Evolutionary conservation across 495 filamentous ascomycete genomes (phyloP), one percentile per base, ranked within the genome.

Genomic region (Daldinia vernicosa): DNA sequence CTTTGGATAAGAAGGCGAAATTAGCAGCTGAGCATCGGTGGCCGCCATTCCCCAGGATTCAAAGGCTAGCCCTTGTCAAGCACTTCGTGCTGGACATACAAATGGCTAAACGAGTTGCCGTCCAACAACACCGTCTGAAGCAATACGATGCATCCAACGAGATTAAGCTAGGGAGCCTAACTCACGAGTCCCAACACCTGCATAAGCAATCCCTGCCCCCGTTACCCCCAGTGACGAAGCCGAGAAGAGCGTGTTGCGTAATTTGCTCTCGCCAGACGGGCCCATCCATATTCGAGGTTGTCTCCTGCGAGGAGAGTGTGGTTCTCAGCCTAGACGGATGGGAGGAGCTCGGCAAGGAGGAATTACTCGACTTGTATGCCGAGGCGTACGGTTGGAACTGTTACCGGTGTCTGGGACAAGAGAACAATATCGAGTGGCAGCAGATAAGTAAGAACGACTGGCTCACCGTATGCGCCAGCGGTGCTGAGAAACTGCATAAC

Each of bases 311-410:
- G 17, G 70, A 72, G 47, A 72, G 70, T 51, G 70, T 72, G 26
- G 70, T 72, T 24, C 33, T 68, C n/a, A 61, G 70, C 53, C 45
- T 72, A 15, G 65, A 72, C 0, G 70, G 60, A 6, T 72, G 70
- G 70, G 45, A 72, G 51, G 39, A 65, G 0, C 59, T 72, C 12
- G 47, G 12, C 6, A 65, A 65, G 11, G 70, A 65, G 15, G 70
- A 68, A 7, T 27, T 72, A 19, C 56, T 72, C 14, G 65, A 72
- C 30, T 57, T 72, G 17, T 72, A 72, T 11, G 70, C 70, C 17
- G 70, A 68, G 40, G 64, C 70, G 19, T 72, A 72, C 33, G 65
- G 70, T 9, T 72, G 65, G 70, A 72, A 68, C 22, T 72, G 70
- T 11, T 68, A 72, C 27, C 43, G 64, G 4, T 68, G 60, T n/a